Evolutionary conservation across 192 early-diverging fungal genomes (phyloP).

Genomic region (Piromyces sp.): DNA sequence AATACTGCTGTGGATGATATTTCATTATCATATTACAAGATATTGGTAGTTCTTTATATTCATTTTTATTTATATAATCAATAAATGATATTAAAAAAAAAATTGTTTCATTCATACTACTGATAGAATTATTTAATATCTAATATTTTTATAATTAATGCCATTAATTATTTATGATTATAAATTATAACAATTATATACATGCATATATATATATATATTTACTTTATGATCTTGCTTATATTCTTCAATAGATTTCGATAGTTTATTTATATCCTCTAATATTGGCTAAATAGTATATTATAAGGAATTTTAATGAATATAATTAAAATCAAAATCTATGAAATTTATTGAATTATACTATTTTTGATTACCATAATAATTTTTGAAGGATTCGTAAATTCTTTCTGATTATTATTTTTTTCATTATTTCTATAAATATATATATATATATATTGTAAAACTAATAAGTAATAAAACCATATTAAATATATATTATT

Average conservation of each 20-base stretch:
- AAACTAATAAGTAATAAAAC: not conserved
- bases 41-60: not conserved
- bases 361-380: not conserved
- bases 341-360: no score
- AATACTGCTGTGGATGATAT: not conserved
- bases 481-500: not conserved
- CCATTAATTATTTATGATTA: no score
- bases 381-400: not conserved
- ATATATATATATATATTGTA: no score
- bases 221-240: not conserved
- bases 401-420: not conserved
- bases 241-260: not conserved
- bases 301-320: no score
- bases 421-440: not conserved
- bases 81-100: not conserved
- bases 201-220: no score
- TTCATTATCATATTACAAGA: not conserved
- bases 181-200: no score
- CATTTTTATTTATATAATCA: not conserved
- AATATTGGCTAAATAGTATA: not conserved
- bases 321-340: no score
- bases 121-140: not conserved
- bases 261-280: not conserved
- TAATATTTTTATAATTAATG: not conserved
- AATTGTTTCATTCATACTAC: not conserved